These are phyloP conservation scores for Tetrahymena borealis DNA, from an alignment of 73 alveolate species.

Conservation along the genomic window DNA sequence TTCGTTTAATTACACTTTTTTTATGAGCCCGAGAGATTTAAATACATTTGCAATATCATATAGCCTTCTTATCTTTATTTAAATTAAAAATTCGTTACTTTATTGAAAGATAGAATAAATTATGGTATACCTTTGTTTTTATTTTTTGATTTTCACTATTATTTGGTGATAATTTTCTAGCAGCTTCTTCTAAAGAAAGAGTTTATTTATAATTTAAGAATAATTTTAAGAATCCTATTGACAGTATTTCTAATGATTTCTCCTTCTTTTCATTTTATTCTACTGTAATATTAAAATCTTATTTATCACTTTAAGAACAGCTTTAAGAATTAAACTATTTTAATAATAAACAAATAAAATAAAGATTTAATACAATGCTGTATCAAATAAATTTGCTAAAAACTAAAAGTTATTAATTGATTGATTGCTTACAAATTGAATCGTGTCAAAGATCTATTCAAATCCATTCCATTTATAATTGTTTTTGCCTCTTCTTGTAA, in stretches of 20 bases:
- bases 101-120: neutral
- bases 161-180: slow-evolving; percentile 45
- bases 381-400: no score
- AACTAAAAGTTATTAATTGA: no score
- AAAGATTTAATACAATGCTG: no score
- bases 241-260: slow-evolving; percentile 63
- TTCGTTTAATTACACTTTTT: slow-evolving; percentile 45
- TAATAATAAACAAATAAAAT: no score
- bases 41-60: slow-evolving; percentile 79
- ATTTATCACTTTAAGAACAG: neutral
- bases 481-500: slow-evolving; percentile 62
- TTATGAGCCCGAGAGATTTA: slow-evolving; percentile 55
- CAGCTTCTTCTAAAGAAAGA: slow-evolving; percentile 75
- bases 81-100: no score
- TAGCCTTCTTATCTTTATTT: slow-evolving; percentile 42
- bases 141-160: slow-evolving; percentile 46
- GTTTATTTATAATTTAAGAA: slow-evolving; percentile 43
- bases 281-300: neutral
- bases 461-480: slow-evolving; percentile 70
- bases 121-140: slow-evolving; percentile 45
- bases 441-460: slow-evolving; percentile 28
- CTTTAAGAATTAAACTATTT: neutral
- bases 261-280: slow-evolving; percentile 41
- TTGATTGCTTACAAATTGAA: slow-evolving; percentile 16
- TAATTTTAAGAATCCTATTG: slow-evolving; percentile 52